Evolutionary conservation across 345 rosid species (phyloP).

Genomic region (Tarenaya hassleriana): DNA sequence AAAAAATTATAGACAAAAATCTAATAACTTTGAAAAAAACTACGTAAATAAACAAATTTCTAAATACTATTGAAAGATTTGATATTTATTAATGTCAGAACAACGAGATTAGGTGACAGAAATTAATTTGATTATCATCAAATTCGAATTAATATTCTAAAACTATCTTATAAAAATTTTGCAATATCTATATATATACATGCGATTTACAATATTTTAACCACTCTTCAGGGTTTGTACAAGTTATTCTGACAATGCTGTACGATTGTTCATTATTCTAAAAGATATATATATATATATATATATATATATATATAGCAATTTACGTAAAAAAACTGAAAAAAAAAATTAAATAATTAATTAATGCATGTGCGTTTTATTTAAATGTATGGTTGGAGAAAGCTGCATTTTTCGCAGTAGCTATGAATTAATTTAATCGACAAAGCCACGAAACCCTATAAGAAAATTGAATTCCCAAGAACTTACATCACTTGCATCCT

Average conservation of each 20-base stretch:
- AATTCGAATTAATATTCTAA: too few species aligned
- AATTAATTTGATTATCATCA: too few species aligned
- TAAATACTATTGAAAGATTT: too few species aligned
- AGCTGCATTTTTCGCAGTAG: constrained; percentile 1
- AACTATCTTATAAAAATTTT: too few species aligned
- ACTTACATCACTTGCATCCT: too few species aligned
- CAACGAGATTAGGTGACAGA: too few species aligned
- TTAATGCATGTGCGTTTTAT: not conserved
- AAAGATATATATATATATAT: constrained; percentile 13
- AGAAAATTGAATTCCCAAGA: too few species aligned
- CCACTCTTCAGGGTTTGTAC: constrained; percentile 9
- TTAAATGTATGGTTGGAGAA: constrained; percentile 8
- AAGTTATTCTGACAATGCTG: constrained; percentile 17
- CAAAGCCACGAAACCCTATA: not conserved
- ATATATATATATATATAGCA: too few species aligned
- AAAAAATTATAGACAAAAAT: too few species aligned
- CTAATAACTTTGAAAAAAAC: not conserved
- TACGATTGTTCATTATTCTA: constrained; percentile 19
- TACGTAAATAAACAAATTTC: not conserved
- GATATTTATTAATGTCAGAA: too few species aligned
- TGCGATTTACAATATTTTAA: constrained; percentile 21
- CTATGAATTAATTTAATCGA: not conserved
- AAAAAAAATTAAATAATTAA: not conserved
- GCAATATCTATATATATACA: constrained; percentile 19
- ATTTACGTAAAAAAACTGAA: too few species aligned